These are phyloP conservation scores for Pseudogymnoascus sp. DNA, from an alignment of 2,329 filamentous ascomycete genomes.

Conservation along the genomic window DNA sequence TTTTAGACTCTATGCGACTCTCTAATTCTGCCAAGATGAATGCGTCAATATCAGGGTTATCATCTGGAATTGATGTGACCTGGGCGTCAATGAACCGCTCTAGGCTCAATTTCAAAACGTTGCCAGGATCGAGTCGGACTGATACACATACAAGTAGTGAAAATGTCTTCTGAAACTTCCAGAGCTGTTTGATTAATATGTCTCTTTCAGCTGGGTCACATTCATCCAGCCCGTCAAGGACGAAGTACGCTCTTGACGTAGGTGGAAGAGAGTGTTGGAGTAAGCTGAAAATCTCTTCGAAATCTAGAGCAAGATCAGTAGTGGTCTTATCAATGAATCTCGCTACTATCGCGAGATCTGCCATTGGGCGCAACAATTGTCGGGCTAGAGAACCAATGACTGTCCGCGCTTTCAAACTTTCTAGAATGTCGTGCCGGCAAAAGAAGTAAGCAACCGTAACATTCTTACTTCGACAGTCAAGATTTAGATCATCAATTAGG, in stretches of 20 bases:
- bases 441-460: constrained; percentile 29
- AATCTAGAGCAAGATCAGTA: constrained; percentile 11
- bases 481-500: constrained; percentile 32
- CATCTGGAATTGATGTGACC: constrained; percentile 19
- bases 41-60: constrained; percentile 20
- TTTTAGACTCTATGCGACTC: constrained; percentile 15
- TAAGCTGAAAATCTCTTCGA: constrained; percentile 18
- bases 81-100: constrained; percentile 10
- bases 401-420: constrained; percentile 24
- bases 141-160: constrained; percentile 23
- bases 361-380: constrained; percentile 29
- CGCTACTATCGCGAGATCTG: constrained; percentile 17
- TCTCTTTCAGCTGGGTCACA: constrained; percentile 18
- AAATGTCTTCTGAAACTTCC: constrained; percentile 19
- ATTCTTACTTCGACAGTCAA: constrained; percentile 13
- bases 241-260: constrained; percentile 22
- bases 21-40: constrained; percentile 25
- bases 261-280: constrained; percentile 17
- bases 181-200: constrained; percentile 16
- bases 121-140: constrained; percentile 18
- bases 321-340: not conserved
- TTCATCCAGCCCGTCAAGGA: constrained; percentile 31
- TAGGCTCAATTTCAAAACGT: constrained; percentile 11
- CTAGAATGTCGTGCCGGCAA: constrained; percentile 24
- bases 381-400: constrained; percentile 29